Percentiles rank a stretch among this genome's conserved stretches.
phyloP scores from a whole-genome alignment of 345 rosid species.

The Gossypium stocksii region DNA sequence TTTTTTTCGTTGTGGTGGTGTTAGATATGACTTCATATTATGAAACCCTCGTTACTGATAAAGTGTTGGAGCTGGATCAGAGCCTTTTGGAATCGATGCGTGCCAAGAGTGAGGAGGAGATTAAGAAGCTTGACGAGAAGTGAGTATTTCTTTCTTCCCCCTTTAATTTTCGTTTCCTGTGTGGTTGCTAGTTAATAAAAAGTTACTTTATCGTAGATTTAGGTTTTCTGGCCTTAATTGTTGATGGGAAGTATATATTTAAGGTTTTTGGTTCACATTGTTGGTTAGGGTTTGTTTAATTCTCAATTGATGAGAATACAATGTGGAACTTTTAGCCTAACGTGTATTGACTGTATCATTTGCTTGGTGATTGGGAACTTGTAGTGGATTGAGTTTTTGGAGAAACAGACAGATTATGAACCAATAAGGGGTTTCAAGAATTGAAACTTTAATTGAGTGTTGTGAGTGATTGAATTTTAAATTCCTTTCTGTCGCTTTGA shows the following conservation, averaged over 20 bases:
- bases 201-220: neutral
- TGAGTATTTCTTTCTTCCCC: slow-evolving; percentile 28
- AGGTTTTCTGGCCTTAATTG: neutral
- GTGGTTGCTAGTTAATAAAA: neutral
- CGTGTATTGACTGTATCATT: neutral
- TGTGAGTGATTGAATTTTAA: neutral
- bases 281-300: neutral
- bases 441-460: neutral
- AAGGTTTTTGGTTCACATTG: neutral
- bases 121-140: slow-evolving; percentile 90
- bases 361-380: neutral
- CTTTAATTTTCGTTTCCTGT: neutral
- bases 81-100: slow-evolving; percentile 63
- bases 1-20: neutral
- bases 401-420: neutral
- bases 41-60: slow-evolving; percentile 69
- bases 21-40: slow-evolving; percentile 84
- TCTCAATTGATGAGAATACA: neutral
- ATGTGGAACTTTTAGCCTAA: neutral
- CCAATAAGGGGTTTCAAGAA: neutral
- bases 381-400: neutral
- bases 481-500: neutral
- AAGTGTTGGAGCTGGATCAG: slow-evolving; percentile 68
- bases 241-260: neutral
- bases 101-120: slow-evolving; percentile 61